These are phyloP conservation scores for Monilinia polystroma DNA, from an alignment of 2,329 filamentous ascomycete genomes.

Conservation along the genomic window DNA sequence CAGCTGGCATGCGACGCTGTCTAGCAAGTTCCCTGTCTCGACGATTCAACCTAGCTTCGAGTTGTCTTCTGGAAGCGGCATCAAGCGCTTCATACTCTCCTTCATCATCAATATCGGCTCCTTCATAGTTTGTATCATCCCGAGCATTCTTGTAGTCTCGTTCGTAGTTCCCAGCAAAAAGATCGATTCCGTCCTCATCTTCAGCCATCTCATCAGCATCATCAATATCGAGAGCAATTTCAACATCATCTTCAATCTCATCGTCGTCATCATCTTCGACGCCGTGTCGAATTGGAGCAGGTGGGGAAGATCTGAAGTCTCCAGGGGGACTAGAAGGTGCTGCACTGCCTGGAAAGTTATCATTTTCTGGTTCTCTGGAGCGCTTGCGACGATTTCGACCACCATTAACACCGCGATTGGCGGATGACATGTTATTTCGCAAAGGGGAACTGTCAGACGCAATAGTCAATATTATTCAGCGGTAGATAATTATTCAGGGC, in stretches of 20 bases:
- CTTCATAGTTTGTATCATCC: constrained; percentile 69
- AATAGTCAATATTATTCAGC: constrained; percentile 29
- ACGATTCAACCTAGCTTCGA: constrained; percentile 71
- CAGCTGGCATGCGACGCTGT: constrained; percentile 65
- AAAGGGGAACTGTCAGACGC: constrained; percentile 69
- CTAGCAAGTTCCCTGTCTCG: constrained; percentile 71
- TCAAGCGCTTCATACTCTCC: constrained; percentile 71
- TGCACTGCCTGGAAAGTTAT: constrained; percentile 54
- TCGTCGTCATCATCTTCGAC: constrained; percentile 63
- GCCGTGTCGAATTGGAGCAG: constrained; percentile 61
- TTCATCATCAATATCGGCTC: constrained; percentile 73
- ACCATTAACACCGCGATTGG: constrained; percentile 66
- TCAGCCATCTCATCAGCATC: constrained; percentile 81
- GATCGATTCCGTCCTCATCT: constrained; percentile 76
- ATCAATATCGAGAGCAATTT: constrained; percentile 70
- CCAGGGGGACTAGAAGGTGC: constrained; percentile 53
- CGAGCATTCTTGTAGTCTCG: constrained; percentile 64
- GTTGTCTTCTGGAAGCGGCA: constrained; percentile 61
- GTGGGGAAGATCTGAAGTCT: constrained; percentile 62
- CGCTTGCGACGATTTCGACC: constrained; percentile 58
- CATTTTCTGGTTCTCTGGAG: constrained; percentile 62
- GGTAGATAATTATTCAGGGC: constrained; percentile 17
- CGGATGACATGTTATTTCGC: constrained; percentile 75
- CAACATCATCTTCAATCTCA: constrained; percentile 68
- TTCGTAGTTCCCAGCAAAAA: constrained; percentile 73